Base-by-base conservation (phyloP, 177 flowering plant species). In the Vitis hybrid region DNA sequence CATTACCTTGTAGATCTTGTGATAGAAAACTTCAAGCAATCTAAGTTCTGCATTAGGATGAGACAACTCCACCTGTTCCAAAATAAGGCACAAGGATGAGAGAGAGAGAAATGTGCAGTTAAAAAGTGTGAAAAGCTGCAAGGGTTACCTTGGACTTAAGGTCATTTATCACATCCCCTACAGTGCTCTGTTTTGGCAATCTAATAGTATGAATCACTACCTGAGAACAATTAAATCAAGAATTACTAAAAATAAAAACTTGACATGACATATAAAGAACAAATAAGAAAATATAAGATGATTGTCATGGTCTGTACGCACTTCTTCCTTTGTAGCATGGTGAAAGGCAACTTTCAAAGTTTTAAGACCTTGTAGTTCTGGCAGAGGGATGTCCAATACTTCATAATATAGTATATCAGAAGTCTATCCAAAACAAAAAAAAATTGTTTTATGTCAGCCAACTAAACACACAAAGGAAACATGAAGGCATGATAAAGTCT, bases 11-110 rank as follows among this genome's bases (percentile, higher is more conserved):
- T 90, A 90, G 61, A 92, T 92, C 84, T 90, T 91, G 82, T 90
- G 97, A 74, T 88, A 86, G 81, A 88, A 91, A 77, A 91, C 94
- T 77, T 91, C 94, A 68, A 91, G 89, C 80, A 91, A 71, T 63
- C 97, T 80, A 59, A 91, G 90, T 71, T 88, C 94, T 3, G 92
- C 91, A 79, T 83, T 71, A 11, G 89, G 88, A 74, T 85, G 88
- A 61, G 97, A 88, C 78, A 90, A 76, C 71, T 91, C 97, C 51
- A 91, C 95, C 97, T 92, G 81, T 67, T 69, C 46, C 60, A 80
- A 46, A 53, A 67, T 41, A 63, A 50, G 1, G 63, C 50, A 62
- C 3, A 14, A 61, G 46, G 41, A 11, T 12, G 17, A 32, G 18
- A 54, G 35, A 20, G 15, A 54, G 35, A 69, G 15, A 59, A 4